Conservation (phyloP, 169 alveolate genomes). For the Cyclospora cayetanensis region DNA sequence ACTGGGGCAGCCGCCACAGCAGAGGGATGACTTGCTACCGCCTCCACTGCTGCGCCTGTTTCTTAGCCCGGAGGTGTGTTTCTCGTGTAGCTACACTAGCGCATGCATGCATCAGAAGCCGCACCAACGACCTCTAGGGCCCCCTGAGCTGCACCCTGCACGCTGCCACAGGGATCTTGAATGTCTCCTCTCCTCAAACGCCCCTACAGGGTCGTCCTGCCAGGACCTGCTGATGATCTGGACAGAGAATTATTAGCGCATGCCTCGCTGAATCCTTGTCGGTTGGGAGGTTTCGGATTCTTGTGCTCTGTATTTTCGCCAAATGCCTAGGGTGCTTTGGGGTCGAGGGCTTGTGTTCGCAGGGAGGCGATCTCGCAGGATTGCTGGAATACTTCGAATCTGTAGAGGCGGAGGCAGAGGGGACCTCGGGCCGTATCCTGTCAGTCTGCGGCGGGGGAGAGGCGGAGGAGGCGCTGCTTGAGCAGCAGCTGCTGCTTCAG, state of each 20-base stretch:
- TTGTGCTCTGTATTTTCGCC: neutral
- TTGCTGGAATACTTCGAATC: constrained; percentile 24
- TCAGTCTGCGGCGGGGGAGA: constrained; percentile 39
- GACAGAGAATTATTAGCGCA: too few species aligned
- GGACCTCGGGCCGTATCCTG: neutral
- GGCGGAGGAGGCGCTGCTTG: constrained; percentile 57
- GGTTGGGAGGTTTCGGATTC: neutral
- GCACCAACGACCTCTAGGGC: neutral
- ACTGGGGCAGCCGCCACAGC: constrained; percentile 31
- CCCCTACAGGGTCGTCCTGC: neutral
- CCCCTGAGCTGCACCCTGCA: neutral
- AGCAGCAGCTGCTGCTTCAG: constrained; percentile 61
- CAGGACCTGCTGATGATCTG: too few species aligned
- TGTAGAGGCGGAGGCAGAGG: neutral
- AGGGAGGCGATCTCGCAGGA: constrained; percentile 30
- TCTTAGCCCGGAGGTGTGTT: neutral
- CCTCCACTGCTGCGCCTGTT: neutral
- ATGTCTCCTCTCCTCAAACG: neutral
- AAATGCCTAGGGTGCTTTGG: neutral
- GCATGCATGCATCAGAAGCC: neutral
- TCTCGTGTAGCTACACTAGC: neutral
- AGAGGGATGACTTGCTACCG: constrained; percentile 3
- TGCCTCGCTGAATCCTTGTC: neutral
- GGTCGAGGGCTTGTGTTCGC: constrained; percentile 37
- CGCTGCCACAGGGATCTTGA: neutral